Evolutionary conservation across 129 eudicot genomes (phyloP), one percentile per base, ranked within the genome.

Genomic region (Calendula officinalis): DNA sequence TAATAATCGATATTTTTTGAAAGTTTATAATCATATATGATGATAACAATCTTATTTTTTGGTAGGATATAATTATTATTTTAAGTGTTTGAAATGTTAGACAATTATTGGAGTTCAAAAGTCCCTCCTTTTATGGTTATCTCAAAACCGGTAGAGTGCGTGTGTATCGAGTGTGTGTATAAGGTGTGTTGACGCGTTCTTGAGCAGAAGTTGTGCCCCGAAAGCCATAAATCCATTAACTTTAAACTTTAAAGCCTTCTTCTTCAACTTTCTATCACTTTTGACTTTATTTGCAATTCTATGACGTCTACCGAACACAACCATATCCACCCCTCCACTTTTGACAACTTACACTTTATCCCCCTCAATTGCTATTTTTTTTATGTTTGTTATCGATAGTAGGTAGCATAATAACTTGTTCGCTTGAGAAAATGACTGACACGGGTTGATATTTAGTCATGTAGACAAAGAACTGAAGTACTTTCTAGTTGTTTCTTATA

Each of bases 181-280:
- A 60, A 61, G 63, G 63, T 14, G 62, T 41, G 69, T 62, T 71
- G 69, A 71, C 63, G 63, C 63, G 47, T 71, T 71, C 62, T 55
- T 1, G 0, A 39, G 14, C 4, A 40, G 69, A 40, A 71, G 69
- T 52, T 45, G 69, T 62, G 38, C 50, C 62, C 69, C n/a, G 34
- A 59, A 70, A 70, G 75, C 68, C 61, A 70, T 60, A 37, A 70
- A n/a, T 41, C 75, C 75, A 30, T 49, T 40, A n/a, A n/a, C n/a
- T n/a, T n/a, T n/a, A n/a, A n/a, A 49, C 53, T 70, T 56, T 14
- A 33, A 64, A 45, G 34, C 6, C 38, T 47, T 30, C 27, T 45
- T n/a, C 44, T 5, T 34, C 69, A 64, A 47, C 57, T 47, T 64
- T 66, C 68, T 43, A 54, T 43, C 11, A 13, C 11, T 68, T 69